Percentiles rank a stretch among this genome's conserved stretches.
These are phyloP conservation scores for Ophiognomonia clavigignenti-juglandacearum DNA, from an alignment of 2,329 filamentous ascomycete species.

Conservation along the genomic window DNA sequence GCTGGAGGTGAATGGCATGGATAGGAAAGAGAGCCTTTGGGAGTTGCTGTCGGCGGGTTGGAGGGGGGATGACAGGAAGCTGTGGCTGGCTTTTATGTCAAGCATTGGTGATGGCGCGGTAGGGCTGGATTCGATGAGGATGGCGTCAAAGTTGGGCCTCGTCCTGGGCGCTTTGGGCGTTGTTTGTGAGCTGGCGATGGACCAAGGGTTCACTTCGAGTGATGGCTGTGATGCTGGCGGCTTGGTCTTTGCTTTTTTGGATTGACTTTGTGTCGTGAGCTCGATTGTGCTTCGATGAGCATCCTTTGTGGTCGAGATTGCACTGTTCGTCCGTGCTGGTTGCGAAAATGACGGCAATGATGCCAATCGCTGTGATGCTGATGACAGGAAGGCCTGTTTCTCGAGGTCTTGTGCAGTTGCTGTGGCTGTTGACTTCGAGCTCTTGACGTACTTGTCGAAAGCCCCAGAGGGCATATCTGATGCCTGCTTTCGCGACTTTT, in stretches of 20 bases:
- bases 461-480: constrained; percentile 24
- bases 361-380: not conserved
- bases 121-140: constrained; percentile 26
- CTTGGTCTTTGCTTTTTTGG: constrained; percentile 19
- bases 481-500: constrained; percentile 17
- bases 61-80: not conserved
- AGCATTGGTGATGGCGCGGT: constrained; percentile 8
- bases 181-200: constrained; percentile 32
- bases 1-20: not conserved
- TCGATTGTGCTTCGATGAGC: not conserved
- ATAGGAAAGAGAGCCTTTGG: not conserved
- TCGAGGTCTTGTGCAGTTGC: not conserved
- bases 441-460: constrained; percentile 33
- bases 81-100: not conserved
- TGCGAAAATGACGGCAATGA: not conserved
- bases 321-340: not conserved
- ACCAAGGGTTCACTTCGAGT: constrained; percentile 33
- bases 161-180: constrained; percentile 24
- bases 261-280: constrained; percentile 24
- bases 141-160: constrained; percentile 9
- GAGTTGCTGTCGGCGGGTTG: not conserved
- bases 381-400: not conserved
- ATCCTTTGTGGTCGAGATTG: not conserved
- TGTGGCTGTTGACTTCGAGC: constrained; percentile 25
- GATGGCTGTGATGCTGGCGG: constrained; percentile 17